Percentiles rank a stretch among this genome's conserved stretches.
Evolutionary conservation across 306 rosid species (phyloP).

Genomic region (Rosa lucieae): DNA sequence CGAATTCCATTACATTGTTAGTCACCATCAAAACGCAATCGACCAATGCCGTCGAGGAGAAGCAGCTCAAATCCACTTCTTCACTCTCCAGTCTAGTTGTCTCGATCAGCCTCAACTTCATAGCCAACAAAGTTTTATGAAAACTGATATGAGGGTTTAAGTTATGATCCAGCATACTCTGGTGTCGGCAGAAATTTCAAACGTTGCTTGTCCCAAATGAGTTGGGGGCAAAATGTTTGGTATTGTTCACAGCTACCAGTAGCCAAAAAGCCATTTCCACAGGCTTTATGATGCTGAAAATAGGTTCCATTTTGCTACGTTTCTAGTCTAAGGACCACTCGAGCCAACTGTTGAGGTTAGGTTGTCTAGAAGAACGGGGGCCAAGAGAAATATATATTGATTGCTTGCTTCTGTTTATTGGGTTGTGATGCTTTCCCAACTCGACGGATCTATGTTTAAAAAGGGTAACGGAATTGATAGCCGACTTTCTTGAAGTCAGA

Average conservation of each 20-base stretch:
- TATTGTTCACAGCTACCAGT: not conserved
- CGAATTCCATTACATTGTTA: not conserved
- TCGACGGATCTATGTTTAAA: not conserved
- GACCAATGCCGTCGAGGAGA: not conserved
- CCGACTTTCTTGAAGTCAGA: conserved; percentile 7
- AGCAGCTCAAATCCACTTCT: too few relatives aligned
- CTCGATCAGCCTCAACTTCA: not conserved
- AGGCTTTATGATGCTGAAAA: not conserved
- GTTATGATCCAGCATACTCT: not conserved
- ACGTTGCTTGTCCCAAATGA: not conserved
- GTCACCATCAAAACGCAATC: not conserved
- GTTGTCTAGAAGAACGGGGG: not conserved
- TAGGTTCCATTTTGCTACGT: not conserved
- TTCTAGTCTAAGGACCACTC: not conserved
- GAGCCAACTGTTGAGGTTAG: not conserved
- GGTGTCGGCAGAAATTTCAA: not conserved
- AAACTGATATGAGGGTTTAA: not conserved
- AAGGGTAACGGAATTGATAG: not conserved
- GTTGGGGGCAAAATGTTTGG: not conserved
- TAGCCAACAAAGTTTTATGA: not conserved
- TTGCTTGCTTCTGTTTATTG: not conserved
- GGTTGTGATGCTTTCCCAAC: not conserved
- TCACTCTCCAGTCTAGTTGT: not conserved
- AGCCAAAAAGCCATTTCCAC: not conserved
- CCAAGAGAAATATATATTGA: not conserved